Evolutionary conservation across 2,329 filamentous ascomycete genomes (phyloP).

Genomic region (Colletotrichum tropicale): DNA sequence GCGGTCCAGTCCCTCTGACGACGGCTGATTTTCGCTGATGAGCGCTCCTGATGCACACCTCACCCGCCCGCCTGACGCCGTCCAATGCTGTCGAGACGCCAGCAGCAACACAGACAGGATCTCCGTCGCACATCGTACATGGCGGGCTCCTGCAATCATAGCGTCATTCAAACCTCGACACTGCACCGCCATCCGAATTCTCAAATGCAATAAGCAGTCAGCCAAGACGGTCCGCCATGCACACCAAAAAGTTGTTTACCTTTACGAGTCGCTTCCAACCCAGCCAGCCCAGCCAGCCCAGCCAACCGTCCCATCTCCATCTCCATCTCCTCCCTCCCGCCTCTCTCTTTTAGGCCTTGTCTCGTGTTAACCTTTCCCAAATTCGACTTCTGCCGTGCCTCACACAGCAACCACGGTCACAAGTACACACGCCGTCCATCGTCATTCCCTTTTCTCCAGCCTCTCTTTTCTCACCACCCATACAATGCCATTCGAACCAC

Average conservation of each 20-base stretch:
- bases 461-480: not conserved
- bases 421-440: not conserved
- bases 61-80: not conserved
- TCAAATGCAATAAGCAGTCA: not conserved
- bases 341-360: not conserved
- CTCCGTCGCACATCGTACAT: not conserved
- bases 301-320: not conserved
- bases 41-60: not conserved
- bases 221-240: not conserved
- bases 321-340: not conserved
- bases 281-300: not conserved
- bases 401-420: not conserved
- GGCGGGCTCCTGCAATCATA: constrained; percentile 11
- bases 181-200: constrained; percentile 1
- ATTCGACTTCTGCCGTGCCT: not conserved
- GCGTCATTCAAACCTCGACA: not conserved
- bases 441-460: constrained; percentile 5
- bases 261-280: not conserved
- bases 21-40: not conserved
- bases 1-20: not conserved
- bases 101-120: constrained; percentile 8
- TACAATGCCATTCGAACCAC: not conserved
- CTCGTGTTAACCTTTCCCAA: not conserved
- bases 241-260: not conserved
- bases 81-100: not conserved